Conservation (phyloP, 495 filamentous ascomycete species). For the Penicillium coprophilum region DNA sequence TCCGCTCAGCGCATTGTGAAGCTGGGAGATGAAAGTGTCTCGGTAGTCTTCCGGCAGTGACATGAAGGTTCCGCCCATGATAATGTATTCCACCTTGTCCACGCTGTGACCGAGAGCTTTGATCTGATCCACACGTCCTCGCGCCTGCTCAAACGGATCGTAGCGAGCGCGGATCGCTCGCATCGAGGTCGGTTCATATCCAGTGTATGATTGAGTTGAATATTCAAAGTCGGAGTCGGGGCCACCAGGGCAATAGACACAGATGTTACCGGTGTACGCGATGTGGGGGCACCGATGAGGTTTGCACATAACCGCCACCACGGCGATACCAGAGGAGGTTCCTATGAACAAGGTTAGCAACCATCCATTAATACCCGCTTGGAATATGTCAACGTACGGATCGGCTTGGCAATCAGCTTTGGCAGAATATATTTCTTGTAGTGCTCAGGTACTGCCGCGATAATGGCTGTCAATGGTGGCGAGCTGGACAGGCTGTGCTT, state of each 20-base stretch:
- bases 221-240: conserved; percentile 99
- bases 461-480: conserved; percentile 92
- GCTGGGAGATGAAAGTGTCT: conserved; percentile 87
- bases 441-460: conserved; percentile 94
- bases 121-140: conserved; percentile 94
- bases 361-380: neutral
- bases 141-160: conserved; percentile 95
- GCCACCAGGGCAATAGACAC: conserved; percentile 96
- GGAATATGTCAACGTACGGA: conserved; percentile 55
- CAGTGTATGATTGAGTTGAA: conserved; percentile 96
- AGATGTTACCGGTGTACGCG: conserved; percentile 96
- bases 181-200: conserved; percentile 98
- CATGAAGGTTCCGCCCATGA: conserved; percentile 99
- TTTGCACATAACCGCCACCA: conserved; percentile 99
- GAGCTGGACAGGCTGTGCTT: conserved; percentile 84
- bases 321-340: conserved; percentile 96
- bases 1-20: conserved; percentile 93
- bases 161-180: conserved; percentile 95
- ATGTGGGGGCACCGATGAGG: conserved; percentile 97
- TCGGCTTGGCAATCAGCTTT: conserved; percentile 93
- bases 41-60: conserved; percentile 85
- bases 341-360: conserved; percentile 45
- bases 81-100: conserved; percentile 99
- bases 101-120: conserved; percentile 93
- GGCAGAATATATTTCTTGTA: conserved; percentile 99